Percentiles rank a stretch among this genome's conserved stretches.
Evolutionary conservation across 1,139 yeast genomes (phyloP).

Genomic region (Trichomonascaceae sp.): DNA sequence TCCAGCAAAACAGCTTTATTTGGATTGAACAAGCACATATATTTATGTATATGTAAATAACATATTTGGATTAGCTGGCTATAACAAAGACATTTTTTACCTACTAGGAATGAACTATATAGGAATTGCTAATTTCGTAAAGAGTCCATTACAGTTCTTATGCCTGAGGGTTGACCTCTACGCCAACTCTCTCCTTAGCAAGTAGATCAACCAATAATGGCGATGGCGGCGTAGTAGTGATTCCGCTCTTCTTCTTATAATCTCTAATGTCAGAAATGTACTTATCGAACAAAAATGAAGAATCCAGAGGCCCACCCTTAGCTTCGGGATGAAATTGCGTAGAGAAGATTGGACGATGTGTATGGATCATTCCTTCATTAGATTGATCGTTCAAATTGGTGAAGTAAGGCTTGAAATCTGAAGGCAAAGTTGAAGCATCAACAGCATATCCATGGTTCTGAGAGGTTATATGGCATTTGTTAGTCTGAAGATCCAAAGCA

Average conservation of each 20-base stretch:
- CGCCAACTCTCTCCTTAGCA: slow-evolving; percentile 76
- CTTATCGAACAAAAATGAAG: slow-evolving; percentile 83
- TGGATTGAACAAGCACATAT: not conserved
- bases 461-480: slow-evolving; percentile 97
- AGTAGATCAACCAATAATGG: slow-evolving; percentile 69
- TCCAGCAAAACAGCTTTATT: not conserved
- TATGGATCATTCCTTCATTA: slow-evolving; percentile 95
- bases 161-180: slow-evolving; percentile 31
- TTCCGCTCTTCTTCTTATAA: slow-evolving; percentile 45
- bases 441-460: slow-evolving; percentile 99
- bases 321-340: slow-evolving; percentile 99
- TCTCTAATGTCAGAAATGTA: slow-evolving; percentile 65
- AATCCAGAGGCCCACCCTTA: slow-evolving; percentile 96
- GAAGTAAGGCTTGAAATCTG: slow-evolving; percentile 80
- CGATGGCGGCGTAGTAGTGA: slow-evolving; percentile 36
- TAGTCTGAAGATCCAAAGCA: slow-evolving; percentile 86
- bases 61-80: not conserved
- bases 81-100: not conserved
- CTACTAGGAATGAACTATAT: not conserved
- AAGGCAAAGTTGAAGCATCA: slow-evolving; percentile 66
- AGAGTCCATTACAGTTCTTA: slow-evolving; percentile 10
- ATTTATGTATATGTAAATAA: not conserved
- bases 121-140: not conserved
- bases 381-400: slow-evolving; percentile 91
- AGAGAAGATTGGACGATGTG: slow-evolving; percentile 79